phyloP scores from a whole-genome alignment of 768 basidiomycete genomes.

The Termitomyces sp. region DNA sequence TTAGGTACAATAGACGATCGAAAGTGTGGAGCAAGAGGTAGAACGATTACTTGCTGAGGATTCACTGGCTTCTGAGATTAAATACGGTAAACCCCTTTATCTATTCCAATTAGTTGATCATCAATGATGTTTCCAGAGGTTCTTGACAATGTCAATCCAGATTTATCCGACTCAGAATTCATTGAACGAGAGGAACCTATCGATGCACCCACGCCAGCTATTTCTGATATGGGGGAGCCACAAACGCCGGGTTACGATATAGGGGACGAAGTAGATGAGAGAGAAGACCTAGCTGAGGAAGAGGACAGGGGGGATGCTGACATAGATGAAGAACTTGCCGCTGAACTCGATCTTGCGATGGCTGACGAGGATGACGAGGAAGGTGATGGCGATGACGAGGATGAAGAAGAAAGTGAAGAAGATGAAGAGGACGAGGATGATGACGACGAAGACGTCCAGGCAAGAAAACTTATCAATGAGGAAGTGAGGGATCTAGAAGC shows the following conservation, averaged over 20 bases:
- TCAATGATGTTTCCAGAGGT: constrained; percentile 47
- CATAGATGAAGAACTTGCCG: constrained; percentile 85
- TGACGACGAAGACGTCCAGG: constrained; percentile 77
- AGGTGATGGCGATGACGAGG: constrained; percentile 56
- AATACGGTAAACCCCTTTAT: constrained; percentile 55
- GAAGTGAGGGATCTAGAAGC: constrained; percentile 88
- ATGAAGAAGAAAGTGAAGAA: constrained; percentile 63
- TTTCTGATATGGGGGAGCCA: constrained; percentile 63
- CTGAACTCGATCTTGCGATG: constrained; percentile 84
- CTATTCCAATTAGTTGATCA: background rate
- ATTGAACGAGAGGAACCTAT: constrained; percentile 65
- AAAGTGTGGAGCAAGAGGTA: constrained; percentile 92
- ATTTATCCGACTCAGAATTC: constrained; percentile 87
- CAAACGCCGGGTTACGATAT: constrained; percentile 56
- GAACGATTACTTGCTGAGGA: constrained; percentile 84
- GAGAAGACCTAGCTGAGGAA: constrained; percentile 54
- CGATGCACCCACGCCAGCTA: constrained; percentile 68
- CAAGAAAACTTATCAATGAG: constrained; percentile 77
- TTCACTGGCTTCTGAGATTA: constrained; percentile 66
- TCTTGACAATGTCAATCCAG: constrained; percentile 88
- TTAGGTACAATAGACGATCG: constrained; percentile 64
- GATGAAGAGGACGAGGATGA: constrained; percentile 81
- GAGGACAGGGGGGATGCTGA: constrained; percentile 73
- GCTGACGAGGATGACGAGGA: constrained; percentile 59
- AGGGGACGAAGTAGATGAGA: constrained; percentile 56